phyloP scores from a whole-genome alignment of 2,329 filamentous ascomycete species.

The Fusarium penzigii region DNA sequence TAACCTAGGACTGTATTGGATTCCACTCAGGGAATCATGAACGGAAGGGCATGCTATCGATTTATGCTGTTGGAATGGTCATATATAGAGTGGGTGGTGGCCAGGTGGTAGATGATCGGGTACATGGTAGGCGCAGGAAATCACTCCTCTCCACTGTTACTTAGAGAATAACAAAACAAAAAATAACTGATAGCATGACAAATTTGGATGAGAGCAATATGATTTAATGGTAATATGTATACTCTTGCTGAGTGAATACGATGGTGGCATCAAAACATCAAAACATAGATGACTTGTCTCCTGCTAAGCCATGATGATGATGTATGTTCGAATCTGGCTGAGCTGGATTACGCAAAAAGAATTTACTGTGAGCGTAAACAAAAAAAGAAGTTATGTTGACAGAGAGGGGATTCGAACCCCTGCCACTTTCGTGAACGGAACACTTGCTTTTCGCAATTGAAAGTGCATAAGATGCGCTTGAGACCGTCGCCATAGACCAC shows the following conservation, averaged over 20 bases:
- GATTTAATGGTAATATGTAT: no score
- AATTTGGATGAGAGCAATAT: no score
- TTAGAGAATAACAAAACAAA: not conserved
- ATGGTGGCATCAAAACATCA: no score
- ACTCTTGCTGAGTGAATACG: no score
- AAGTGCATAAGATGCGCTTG: conserved; percentile 22
- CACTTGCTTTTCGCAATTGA: conserved; percentile 17
- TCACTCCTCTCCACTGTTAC: not conserved
- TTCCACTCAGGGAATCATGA: not conserved
- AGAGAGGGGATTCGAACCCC: conserved; percentile 28
- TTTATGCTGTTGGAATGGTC: not conserved
- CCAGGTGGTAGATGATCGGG: no score
- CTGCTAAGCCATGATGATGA: no score
- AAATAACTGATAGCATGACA: no score
- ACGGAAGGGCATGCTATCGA: not conserved
- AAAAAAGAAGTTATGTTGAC: conserved; percentile 5
- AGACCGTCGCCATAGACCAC: conserved; percentile 26
- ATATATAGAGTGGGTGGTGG: not conserved
- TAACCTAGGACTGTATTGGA: not conserved
- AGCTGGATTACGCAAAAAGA: not conserved
- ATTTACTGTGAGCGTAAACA: not conserved
- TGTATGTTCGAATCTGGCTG: no score
- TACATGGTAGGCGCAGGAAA: not conserved
- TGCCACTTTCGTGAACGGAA: conserved; percentile 29
- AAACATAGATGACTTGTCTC: no score